These are phyloP conservation scores for Austroboletus eburneus DNA, from an alignment of 768 basidiomycete species.

Conservation along the genomic window DNA sequence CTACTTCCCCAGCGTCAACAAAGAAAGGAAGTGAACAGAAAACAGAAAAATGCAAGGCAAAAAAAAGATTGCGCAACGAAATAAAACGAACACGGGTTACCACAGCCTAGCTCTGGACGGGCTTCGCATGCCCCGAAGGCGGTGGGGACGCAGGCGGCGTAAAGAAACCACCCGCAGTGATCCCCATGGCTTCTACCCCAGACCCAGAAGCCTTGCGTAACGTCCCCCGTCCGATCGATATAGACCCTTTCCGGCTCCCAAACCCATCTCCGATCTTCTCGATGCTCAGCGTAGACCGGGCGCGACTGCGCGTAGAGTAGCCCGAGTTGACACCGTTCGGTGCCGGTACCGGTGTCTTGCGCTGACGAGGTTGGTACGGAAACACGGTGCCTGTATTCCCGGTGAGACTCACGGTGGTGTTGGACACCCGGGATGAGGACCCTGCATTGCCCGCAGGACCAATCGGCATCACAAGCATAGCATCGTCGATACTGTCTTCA, in stretches of 20 bases:
- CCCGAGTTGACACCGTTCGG: conserved; percentile 23
- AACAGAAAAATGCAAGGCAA: not conserved
- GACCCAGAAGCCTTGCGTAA: conserved; percentile 61
- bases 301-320: conserved; percentile 37
- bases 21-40: not conserved
- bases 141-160: conserved; percentile 43
- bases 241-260: conserved; percentile 50
- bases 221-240: conserved; percentile 60
- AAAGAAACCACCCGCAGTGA: conserved; percentile 80
- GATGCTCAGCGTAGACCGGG: conserved; percentile 61
- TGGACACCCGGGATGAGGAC: conserved; percentile 8
- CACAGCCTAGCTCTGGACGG: conserved; percentile 3
- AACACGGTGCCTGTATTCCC: conserved; percentile 12
- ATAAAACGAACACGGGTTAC: not conserved
- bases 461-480: conserved; percentile 69
- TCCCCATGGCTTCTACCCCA: conserved; percentile 69
- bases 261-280: conserved; percentile 36
- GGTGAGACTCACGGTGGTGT: conserved; percentile 23
- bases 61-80: conserved; percentile 1
- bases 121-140: conserved; percentile 8
- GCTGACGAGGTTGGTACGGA: conserved; percentile 40
- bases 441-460: conserved; percentile 36
- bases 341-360: conserved; percentile 29
- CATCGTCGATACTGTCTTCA: conserved; percentile 74
- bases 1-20: no score